Evolutionary conservation across 2,329 filamentous ascomycete species (phyloP), one percentile per base, ranked within the genome.

Genomic region (Saccharata proteae): DNA sequence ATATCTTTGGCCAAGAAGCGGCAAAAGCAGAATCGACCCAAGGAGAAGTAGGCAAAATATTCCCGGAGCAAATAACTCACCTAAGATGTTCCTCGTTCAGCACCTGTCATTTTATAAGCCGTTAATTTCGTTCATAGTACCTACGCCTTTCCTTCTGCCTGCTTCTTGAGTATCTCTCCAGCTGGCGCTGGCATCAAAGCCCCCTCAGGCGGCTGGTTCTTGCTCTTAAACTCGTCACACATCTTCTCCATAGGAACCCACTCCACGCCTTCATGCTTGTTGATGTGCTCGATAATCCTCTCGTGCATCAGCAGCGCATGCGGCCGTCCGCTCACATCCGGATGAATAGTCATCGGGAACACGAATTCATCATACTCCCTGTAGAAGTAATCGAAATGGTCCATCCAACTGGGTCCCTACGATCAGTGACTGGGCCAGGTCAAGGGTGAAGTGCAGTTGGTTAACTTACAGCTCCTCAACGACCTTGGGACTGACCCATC

Each of bases 311-410:
- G 57, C 16, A 84, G 43, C 0, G 74, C 79, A 52, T 84, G 79
- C 1, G 79, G 79, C 12, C 77, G 64, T 0, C 80, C 80, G 17
- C 39, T 44, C 5, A 54, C 52, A 43, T 84, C 79, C 0, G 79
- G 80, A 50, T 84, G 79, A 20, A 83, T 77, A 0, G 79, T 84
- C 52, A 84, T 78, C 0, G 80, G 78, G 43, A 84, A 83, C 31
- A 82, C 69, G 39, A 83, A 83, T 42, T 80, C 75, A 42, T 84
- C 77, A 39, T 81, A 77, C 51, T 84, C 77, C 16, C 77, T 63
- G 49, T 84, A 84, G 45, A 80, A 82, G 53, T 82, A 83, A 43
- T 77, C 67, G 37, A 79, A 79, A 40, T 78, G 72, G 37, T 78
- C 71, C 42, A 66, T 57, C 74, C 72, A 77, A 21, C 7, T 7